Evolutionary conservation across 176 grass and related monocot species (phyloP).

Genomic region (Juncus effusus): DNA sequence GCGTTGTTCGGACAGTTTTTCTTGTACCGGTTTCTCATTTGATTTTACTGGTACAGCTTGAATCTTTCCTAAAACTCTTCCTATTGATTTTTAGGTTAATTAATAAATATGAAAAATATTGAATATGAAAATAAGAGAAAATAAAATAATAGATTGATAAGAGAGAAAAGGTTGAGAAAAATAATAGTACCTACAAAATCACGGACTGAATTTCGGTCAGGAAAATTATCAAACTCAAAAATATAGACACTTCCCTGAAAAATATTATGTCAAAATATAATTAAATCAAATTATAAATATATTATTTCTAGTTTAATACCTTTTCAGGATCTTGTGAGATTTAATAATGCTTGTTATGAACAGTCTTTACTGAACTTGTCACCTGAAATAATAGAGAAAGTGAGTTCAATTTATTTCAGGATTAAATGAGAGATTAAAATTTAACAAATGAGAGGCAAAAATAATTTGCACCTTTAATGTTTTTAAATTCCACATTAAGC

Average conservation of each 20-base stretch:
- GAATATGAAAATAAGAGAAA: conserved; percentile 9
- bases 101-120: conserved; percentile 13
- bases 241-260: conserved; percentile 84
- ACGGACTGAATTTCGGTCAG: conserved; percentile 50
- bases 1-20: conserved; percentile 66
- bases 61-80: conserved; percentile 79
- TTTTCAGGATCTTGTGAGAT: conserved; percentile 92
- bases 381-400: conserved; percentile 33
- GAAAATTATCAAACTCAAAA: conserved; percentile 84
- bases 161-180: conserved; percentile 19
- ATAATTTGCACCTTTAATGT: conserved; percentile 61
- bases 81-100: conserved; percentile 29
- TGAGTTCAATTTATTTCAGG: conserved; percentile 16
- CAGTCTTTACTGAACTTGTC: conserved; percentile 97
- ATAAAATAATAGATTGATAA: not conserved
- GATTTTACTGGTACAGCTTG: conserved; percentile 39
- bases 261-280: conserved; percentile 11
- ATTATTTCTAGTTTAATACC: conserved; percentile 35
- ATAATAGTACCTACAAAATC: conserved; percentile 76
- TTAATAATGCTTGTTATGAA: conserved; percentile 75
- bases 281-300: conserved; percentile 7
- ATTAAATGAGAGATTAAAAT: not conserved
- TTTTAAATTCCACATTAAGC: conserved; percentile 72
- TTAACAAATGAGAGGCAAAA: conserved; percentile 17
- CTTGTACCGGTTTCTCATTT: conserved; percentile 36